These are phyloP conservation scores for Prunus padus DNA, from an alignment of 306 rosid species.

Conservation along the genomic window DNA sequence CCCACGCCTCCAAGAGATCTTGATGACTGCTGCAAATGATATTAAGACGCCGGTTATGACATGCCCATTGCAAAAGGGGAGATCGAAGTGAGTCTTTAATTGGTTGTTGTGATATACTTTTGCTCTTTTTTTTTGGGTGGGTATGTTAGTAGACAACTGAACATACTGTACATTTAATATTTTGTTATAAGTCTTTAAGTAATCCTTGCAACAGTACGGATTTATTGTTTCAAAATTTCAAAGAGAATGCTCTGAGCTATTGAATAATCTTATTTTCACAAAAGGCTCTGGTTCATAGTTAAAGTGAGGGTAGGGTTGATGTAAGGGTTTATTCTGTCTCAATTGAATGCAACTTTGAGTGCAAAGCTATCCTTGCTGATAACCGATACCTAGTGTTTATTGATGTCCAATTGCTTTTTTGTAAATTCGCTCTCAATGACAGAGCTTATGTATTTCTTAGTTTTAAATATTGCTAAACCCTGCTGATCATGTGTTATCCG, in stretches of 20 bases:
- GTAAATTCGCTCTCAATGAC: neutral
- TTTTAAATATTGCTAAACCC: neutral
- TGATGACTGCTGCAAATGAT: slow-evolving; percentile 70
- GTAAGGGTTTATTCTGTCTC: neutral
- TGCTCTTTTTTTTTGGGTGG: neutral
- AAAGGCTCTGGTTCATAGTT: neutral
- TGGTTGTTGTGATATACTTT: slow-evolving; percentile 1
- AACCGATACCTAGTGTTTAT: neutral
- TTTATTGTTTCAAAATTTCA: neutral
- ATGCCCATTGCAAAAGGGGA: slow-evolving; percentile 66
- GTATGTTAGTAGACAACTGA: neutral
- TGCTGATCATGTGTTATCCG: neutral
- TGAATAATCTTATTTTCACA: neutral
- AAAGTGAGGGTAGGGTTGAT: neutral
- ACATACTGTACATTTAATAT: neutral
- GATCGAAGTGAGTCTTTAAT: slow-evolving; percentile 59
- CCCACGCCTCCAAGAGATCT: slow-evolving; percentile 86
- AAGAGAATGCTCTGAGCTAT: neutral
- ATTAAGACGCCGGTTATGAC: slow-evolving; percentile 93
- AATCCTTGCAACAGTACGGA: neutral
- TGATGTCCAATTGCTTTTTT: neutral
- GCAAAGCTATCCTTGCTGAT: neutral
- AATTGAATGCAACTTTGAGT: neutral
- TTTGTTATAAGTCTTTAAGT: neutral
- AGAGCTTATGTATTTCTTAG: neutral